These are phyloP conservation scores for Planoprotostelium fungivorum DNA, from an alignment of 78 protist species.

Conservation along the genomic window DNA sequence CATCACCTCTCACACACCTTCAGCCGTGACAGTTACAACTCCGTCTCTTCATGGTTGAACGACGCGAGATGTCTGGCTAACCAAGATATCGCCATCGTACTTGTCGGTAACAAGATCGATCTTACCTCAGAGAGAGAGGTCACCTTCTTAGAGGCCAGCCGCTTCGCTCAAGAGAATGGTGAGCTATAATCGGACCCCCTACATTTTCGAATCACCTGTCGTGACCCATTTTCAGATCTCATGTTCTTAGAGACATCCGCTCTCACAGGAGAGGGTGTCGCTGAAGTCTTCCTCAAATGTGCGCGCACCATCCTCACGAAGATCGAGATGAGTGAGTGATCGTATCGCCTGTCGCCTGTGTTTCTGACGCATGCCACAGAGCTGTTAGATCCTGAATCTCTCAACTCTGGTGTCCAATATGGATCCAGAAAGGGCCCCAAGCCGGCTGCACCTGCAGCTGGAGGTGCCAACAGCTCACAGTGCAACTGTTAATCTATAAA, in stretches of 20 bases:
- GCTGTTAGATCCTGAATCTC: neutral
- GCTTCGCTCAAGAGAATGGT: slow-evolving; percentile 73
- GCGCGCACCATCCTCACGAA: slow-evolving; percentile 65
- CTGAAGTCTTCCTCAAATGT: slow-evolving; percentile 65
- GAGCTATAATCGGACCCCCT: neutral
- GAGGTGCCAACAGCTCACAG: neutral
- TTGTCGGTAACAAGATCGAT: slow-evolving; percentile 77
- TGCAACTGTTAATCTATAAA: neutral
- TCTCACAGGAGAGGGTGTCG: slow-evolving; percentile 62
- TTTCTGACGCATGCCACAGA: neutral
- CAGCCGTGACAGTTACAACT: slow-evolving; percentile 64
- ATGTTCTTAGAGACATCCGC: slow-evolving; percentile 70
- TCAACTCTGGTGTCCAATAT: neutral
- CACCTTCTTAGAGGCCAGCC: slow-evolving; percentile 61
- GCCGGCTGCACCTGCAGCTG: neutral
- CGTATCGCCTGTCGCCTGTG: neutral
- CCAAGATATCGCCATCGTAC: slow-evolving; percentile 60
- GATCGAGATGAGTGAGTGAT: slow-evolving; percentile 29
- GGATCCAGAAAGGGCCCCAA: neutral
- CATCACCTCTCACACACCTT: too few relatives aligned
- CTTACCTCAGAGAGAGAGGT: slow-evolving; percentile 60
- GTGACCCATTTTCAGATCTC: slow-evolving; percentile 24
- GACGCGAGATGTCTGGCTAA: slow-evolving; percentile 70
- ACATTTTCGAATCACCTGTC: neutral
- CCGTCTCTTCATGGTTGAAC: slow-evolving; percentile 82